Conservation (phyloP, 164 flowering plant genomes). For the Pachysandra terminalis region DNA sequence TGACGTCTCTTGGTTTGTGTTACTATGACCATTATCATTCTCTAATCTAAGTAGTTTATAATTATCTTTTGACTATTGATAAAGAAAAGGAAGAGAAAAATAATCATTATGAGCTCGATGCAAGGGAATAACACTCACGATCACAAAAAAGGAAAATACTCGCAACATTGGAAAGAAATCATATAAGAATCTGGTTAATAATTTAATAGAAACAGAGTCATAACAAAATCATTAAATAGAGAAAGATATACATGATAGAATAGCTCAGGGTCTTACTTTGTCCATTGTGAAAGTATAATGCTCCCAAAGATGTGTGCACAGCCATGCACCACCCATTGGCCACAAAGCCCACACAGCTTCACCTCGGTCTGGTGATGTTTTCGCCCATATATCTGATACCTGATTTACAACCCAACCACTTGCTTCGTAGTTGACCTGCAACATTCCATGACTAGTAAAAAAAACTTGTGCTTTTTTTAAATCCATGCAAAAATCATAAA, state of each 20-base stretch:
- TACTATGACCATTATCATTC: not conserved
- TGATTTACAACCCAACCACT: conserved; percentile 96
- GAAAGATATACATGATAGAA: not conserved
- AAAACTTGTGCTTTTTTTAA: too few relatives aligned
- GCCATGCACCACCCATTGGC: conserved; percentile 99
- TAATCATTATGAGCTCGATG: not conserved
- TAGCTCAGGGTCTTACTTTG: conserved; percentile 42
- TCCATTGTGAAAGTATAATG: conserved; percentile 84
- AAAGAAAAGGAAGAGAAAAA: not conserved
- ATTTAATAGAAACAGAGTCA: not conserved
- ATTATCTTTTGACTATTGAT: too few relatives aligned
- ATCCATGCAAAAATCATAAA: not conserved
- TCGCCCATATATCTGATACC: conserved; percentile 91
- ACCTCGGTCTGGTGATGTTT: conserved; percentile 81
- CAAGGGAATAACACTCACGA: too few relatives aligned
- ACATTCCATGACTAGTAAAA: conserved; percentile 15
- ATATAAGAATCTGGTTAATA: not conserved
- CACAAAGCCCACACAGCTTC: conserved; percentile 87
- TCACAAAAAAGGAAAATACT: too few relatives aligned
- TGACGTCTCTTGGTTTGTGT: not conserved
- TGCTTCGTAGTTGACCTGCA: conserved; percentile 82
- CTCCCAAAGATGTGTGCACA: conserved; percentile 95
- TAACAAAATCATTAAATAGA: not conserved
- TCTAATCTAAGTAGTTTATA: not conserved
- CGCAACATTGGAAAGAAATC: not conserved